These are phyloP conservation scores for Xanthoconium purpureum DNA, from an alignment of 768 basidiomycete species.

Conservation along the genomic window DNA sequence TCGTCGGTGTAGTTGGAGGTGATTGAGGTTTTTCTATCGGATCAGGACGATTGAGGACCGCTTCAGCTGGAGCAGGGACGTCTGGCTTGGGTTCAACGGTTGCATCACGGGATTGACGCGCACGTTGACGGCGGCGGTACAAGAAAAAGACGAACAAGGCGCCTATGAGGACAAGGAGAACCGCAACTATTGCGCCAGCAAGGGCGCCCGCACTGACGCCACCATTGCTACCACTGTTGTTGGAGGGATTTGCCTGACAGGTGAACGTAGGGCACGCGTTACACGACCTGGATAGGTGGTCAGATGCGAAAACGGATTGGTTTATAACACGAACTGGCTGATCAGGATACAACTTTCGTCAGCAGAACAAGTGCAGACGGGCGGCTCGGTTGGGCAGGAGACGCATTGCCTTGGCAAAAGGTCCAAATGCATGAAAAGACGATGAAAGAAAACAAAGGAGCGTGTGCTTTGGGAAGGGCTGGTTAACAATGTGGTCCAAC, in stretches of 20 bases:
- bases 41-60: slow-evolving; percentile 80
- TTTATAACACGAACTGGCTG: slow-evolving; percentile 45
- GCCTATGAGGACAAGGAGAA: slow-evolving; percentile 55
- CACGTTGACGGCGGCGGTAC: slow-evolving; percentile 57
- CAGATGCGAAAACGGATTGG: slow-evolving; percentile 1
- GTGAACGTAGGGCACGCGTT: slow-evolving; percentile 47
- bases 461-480: slow-evolving; percentile 24
- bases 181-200: slow-evolving; percentile 69
- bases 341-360: slow-evolving; percentile 60
- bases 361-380: slow-evolving; percentile 51
- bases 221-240: slow-evolving; percentile 26
- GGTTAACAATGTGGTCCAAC: slow-evolving; percentile 16
- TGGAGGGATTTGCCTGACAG: slow-evolving; percentile 42
- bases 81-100: slow-evolving; percentile 49
- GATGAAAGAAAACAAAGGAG: slow-evolving; percentile 32
- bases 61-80: slow-evolving; percentile 68
- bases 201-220: slow-evolving; percentile 67
- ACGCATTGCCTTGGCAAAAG: slow-evolving; percentile 49
- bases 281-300: slow-evolving; percentile 48
- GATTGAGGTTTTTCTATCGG: slow-evolving; percentile 60
- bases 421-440: slow-evolving; percentile 30
- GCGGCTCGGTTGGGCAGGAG: slow-evolving; percentile 45
- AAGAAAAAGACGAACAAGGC: slow-evolving; percentile 53
- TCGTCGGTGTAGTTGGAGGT: slow-evolving; percentile 17
- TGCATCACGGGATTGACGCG: slow-evolving; percentile 34